Evolutionary conservation across 495 filamentous ascomycete species (phyloP), one percentile per base, ranked within the genome.

Genomic region (Cercophora samala): DNA sequence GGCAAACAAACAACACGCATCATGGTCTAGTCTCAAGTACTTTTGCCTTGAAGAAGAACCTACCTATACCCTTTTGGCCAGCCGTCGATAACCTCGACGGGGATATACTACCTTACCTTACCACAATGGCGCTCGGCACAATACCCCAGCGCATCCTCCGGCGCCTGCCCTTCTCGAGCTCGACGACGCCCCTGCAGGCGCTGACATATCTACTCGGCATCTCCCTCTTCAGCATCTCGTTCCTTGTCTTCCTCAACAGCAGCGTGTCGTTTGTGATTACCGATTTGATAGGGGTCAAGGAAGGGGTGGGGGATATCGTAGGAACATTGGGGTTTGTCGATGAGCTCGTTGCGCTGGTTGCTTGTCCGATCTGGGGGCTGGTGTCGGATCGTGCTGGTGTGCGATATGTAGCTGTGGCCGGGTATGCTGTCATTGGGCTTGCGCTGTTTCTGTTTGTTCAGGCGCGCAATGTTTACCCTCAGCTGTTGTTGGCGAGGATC

Each of bases 171-270:
- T 86, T 89, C 74, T 79, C 86, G 15, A 72, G 77, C 18, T 77
- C 83, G 54, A 84, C 91, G 42, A 91, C 88, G 5, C 82, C 85
- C 58, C 75, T 87, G 8, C 95, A 99, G 75, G 90, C 90, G 2
- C 76, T 86, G 54, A 91, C 93, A 18, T 99, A 99, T 75, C 85
- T 99, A 32, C 80, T 95, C 58, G 91, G 88, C 66, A 91, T 98
- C 69, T 93, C 92, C 60, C 89, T 97, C 24, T 97, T 97, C 82
- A 94, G 90, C 70, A 99, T 99, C 72, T 90, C 91, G 42, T 97
- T 98, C 81, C 87, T 99, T 64, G 95, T 99, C 60, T 99, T 97
- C 82, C 89, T 99, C 70, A 99, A 98, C 80, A 90, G 90, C 70
- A 90, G 90, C 71, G 82, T 98, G 65, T 94, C 92, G 37, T 99